Conservation (phyloP, 106 monocot species). For the Alisma plantagoaquatica region DNA sequence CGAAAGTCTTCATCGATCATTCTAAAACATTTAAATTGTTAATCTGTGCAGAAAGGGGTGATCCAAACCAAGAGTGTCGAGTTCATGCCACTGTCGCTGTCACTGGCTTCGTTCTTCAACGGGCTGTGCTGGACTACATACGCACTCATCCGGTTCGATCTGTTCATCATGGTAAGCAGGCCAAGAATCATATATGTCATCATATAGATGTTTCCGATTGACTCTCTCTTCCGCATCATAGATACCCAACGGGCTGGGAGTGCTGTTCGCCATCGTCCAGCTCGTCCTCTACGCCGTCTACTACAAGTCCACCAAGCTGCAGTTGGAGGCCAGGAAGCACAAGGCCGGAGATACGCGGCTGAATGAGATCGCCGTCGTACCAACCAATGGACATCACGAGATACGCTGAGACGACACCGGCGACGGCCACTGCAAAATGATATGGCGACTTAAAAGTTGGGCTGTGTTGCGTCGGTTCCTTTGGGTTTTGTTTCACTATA, state of each 20-base stretch:
- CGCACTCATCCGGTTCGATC: slow-evolving; percentile 34
- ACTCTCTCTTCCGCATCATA: neutral
- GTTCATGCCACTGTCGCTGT: slow-evolving; percentile 41
- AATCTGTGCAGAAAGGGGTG: slow-evolving; percentile 31
- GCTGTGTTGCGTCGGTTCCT: no score
- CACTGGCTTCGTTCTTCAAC: slow-evolving; percentile 33
- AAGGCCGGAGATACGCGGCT: no score
- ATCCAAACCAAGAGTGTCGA: slow-evolving; percentile 35
- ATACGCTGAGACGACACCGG: no score
- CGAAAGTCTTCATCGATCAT: no score
- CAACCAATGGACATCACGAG: no score
- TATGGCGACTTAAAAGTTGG: no score
- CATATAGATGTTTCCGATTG: neutral
- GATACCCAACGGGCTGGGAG: slow-evolving; percentile 34
- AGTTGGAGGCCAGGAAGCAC: no score
- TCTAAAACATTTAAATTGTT: no score
- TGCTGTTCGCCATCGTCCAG: slow-evolving; percentile 14
- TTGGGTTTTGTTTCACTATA: no score
- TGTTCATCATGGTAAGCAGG: slow-evolving; percentile 25
- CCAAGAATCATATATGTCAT: neutral
- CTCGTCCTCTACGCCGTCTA: slow-evolving; percentile 20
- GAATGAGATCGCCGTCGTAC: no score
- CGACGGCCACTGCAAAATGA: no score
- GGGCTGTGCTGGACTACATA: slow-evolving; percentile 41
- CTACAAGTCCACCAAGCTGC: slow-evolving; percentile 20